These are phyloP conservation scores for Suillus alpinus DNA, from an alignment of 768 basidiomycete genomes.

Conservation along the genomic window DNA sequence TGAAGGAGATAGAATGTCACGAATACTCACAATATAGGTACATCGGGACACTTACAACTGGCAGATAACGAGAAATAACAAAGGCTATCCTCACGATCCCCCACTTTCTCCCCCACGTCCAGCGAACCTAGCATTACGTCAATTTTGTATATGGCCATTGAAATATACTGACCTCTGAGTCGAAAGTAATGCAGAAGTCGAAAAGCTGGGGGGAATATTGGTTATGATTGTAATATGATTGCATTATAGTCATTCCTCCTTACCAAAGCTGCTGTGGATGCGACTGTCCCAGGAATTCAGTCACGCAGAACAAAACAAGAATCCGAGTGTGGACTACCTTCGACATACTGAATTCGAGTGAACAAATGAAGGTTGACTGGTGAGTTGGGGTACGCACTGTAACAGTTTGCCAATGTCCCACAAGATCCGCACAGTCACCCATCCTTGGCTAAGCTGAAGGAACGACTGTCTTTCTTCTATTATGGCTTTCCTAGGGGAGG, in stretches of 20 bases:
- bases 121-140: background rate
- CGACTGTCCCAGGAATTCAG: background rate
- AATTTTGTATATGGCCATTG: background rate
- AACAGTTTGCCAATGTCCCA: background rate
- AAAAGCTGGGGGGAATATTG: background rate
- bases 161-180: background rate
- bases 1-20: background rate
- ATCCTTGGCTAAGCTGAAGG: background rate
- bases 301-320: background rate
- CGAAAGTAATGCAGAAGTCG: constrained; percentile 1
- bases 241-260: too few relatives aligned
- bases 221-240: background rate
- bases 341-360: background rate
- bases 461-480: too few relatives aligned
- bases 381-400: background rate
- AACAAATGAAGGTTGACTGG: background rate
- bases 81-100: background rate
- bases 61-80: background rate
- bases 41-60: too few relatives aligned
- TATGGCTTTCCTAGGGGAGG: too few relatives aligned
- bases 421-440: too few relatives aligned
- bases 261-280: background rate
- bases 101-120: background rate
- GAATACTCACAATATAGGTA: background rate
- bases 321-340: too few relatives aligned